Base-by-base conservation (phyloP, 805 yeast genomes). In the Nakazawaea pomicola region DNA sequence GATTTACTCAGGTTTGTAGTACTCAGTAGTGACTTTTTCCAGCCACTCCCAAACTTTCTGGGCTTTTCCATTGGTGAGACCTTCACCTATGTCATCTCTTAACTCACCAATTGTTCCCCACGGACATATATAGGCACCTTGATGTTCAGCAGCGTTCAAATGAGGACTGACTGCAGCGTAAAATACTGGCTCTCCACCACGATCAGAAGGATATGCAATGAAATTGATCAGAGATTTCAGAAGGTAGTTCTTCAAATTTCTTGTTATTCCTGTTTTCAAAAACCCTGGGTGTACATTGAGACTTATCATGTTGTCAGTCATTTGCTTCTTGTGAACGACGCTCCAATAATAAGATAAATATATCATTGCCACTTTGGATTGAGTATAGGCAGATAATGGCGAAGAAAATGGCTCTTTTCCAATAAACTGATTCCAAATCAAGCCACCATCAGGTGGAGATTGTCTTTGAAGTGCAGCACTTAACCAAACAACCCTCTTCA, bases 111-210 rank as follows among this genome's bases (percentile, higher is more conserved):
- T 49, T 3, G 52, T 43, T 1, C 78, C 78, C 60, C 63, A 70
- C 3, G 78, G 72, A 11, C 60, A 57, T 15, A 66, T 49, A 49
- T 60, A 69, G 21, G 52, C 56, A 2, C 70, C 69, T 25, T 38
- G 41, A 29, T 58, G 52, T 10, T 64, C 53, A 30, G 48, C 47
- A 2, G 52, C 9, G 1, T 63, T 60, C 14, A 70, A 45, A 6
- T 58, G 54, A 4, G 76, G 74, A 20, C 53, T 48, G 36, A 72
- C 53, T 0, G 70, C 69, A 3, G 68, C 75, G 46, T 53, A 69
- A 15, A 70, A 51, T 45, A 65, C 74, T 8, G 76, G 51, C 41
- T 65, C 60, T 1, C 76, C 71, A 11, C 78, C 79, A 31, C 58
- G 59, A 29, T 48, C 47, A 5, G 61, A 40, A 6, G 52, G 51